phyloP scores from a whole-genome alignment of 441 rosid species.

The Brassica balearica region DNA sequence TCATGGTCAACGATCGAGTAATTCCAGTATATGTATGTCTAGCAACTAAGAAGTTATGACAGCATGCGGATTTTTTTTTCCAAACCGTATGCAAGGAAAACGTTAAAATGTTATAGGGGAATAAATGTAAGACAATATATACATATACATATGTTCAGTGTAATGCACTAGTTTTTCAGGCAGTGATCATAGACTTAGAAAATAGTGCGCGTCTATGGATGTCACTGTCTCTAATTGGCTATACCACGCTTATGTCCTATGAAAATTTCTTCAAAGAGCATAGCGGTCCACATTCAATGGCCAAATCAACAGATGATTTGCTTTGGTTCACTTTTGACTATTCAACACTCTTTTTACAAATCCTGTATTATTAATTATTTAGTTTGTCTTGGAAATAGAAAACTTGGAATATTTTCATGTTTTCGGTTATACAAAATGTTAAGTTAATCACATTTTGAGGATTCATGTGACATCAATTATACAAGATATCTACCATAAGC shows the following conservation, averaged over 20 bases:
- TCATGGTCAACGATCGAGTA: constrained; percentile 14
- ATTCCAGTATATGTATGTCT: background rate
- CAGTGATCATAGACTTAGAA: constrained; percentile 26
- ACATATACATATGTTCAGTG: constrained; percentile 18
- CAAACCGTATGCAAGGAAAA: background rate
- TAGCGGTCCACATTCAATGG: constrained; percentile 9
- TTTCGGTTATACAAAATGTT: background rate
- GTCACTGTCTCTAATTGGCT: constrained; percentile 32
- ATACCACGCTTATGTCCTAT: too few species aligned
- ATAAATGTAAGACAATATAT: background rate
- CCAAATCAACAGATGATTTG: constrained; percentile 36
- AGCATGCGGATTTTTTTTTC: background rate
- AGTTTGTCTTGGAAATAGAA: background rate
- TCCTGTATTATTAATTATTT: background rate
- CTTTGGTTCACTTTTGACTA: constrained; percentile 40
- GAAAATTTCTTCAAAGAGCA: constrained; percentile 9
- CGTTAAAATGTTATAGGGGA: background rate
- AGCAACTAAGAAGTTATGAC: background rate
- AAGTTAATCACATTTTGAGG: background rate
- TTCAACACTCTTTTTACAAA: constrained; percentile 26
- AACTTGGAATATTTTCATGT: background rate
- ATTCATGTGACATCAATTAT: background rate
- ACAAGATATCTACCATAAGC: background rate
- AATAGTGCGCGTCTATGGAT: constrained; percentile 25
- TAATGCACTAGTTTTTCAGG: constrained; percentile 20